Base-by-base conservation (phyloP, 805 yeast genomes). In the Lachancea cidri region DNA sequence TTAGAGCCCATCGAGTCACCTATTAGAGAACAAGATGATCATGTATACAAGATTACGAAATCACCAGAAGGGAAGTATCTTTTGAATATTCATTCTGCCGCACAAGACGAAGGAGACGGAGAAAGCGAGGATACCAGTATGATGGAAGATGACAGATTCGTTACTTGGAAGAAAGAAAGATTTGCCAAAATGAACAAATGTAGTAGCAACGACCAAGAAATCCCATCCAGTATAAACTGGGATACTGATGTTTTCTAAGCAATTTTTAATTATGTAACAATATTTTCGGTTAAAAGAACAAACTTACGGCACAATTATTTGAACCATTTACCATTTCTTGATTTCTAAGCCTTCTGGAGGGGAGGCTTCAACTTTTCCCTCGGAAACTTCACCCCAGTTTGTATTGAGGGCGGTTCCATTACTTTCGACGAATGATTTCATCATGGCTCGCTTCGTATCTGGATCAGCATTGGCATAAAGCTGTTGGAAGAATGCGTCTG, bases 391-490 rank as follows among this genome's bases (percentile, higher is more conserved):
- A 8, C 67, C 74, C 99, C 99, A 93, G 57, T 86, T 85, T 3
- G 98, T 93, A 35, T 95, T 86, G 44, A 93, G 68, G 2, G 95
- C 78, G 0, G 98, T 93, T 16, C 99, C 99, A 53, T 85, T 83
- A 52, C 95, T 85, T 64, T 93, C 96, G n/a, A 78, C 71, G 54
- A 76, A 93, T 39, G 96, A 86, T 66, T 93, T 93, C 95, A 86
- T 83, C 98, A 93, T 93, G 2, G 99, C 99, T 38, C 94, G 71
- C 50, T 70, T 71, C 1, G 95, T 82, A 54, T 93, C 96, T 5
- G 84, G 93, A 57, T 88, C 95, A 0, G 95, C 91, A 48, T 74
- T 80, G 19, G 73, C 72, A 64, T 83, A 93, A 8, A 93, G 57
- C 48, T 78, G 71, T 51, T 78, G 75, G 66, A 93, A 93, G 54